A percentile compares a stretch with the other conserved stretches of the same genome.
These are phyloP conservation scores for Ochetophila trinervis DNA, from an alignment of 306 rosid genomes.

Conservation along the genomic window DNA sequence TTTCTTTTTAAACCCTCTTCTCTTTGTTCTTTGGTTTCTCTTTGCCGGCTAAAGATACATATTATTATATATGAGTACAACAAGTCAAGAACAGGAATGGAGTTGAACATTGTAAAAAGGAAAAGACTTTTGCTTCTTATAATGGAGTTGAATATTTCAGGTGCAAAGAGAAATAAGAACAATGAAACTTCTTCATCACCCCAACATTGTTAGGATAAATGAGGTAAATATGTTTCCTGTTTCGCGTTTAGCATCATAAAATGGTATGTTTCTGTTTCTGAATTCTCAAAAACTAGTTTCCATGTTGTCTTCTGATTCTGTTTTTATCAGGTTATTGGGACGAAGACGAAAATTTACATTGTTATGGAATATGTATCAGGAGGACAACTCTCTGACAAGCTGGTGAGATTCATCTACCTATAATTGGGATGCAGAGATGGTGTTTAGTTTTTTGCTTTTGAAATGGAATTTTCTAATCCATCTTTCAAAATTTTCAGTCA, in stretches of 20 bases:
- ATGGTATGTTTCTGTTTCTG: not conserved
- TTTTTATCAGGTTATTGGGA: constrained; percentile 53
- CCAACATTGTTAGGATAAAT: constrained; percentile 66
- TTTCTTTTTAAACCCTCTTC: not conserved
- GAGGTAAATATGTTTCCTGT: constrained; percentile 40
- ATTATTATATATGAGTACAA: too few species aligned
- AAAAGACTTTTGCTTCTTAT: not conserved
- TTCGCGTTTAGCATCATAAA: not conserved
- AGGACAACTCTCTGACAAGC: constrained; percentile 65
- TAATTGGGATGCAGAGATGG: not conserved
- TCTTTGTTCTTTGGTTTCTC: not conserved
- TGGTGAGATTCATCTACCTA: constrained; percentile 45
- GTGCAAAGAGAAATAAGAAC: constrained; percentile 79
- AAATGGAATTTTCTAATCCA: constrained; percentile 12
- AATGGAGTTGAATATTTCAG: constrained; percentile 36
- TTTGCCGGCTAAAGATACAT: not conserved
- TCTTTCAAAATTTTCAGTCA: constrained; percentile 30
- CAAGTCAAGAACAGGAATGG: not conserved
- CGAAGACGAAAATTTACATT: constrained; percentile 73
- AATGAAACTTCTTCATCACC: constrained; percentile 75
- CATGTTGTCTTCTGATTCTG: constrained; percentile 5
- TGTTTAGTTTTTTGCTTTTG: constrained; percentile 8
- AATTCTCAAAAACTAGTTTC: not conserved
- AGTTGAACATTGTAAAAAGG: not conserved
- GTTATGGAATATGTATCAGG: constrained; percentile 76